Conservation (phyloP, 495 filamentous ascomycete genomes). For the Penicillium psychrofluorescens region DNA sequence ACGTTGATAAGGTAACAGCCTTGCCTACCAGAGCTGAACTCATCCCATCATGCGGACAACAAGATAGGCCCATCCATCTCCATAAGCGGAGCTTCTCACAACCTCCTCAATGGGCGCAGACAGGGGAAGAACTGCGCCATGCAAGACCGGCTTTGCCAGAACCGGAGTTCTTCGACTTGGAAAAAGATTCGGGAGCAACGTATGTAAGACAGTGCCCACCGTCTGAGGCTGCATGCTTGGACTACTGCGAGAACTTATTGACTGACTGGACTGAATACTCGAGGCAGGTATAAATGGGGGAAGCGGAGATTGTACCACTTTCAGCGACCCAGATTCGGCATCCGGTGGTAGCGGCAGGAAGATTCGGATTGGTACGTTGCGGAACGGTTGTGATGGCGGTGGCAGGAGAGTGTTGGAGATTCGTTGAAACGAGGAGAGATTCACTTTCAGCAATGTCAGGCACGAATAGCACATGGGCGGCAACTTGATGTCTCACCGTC, state of each 20-base stretch:
- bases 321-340: conserved; percentile 40
- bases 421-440: conserved; percentile 62
- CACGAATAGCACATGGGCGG: neutral
- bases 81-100: conserved; percentile 71
- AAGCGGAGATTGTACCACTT: conserved; percentile 63
- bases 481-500: conserved; percentile 48
- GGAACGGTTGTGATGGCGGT: conserved; percentile 59
- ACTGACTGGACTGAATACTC: conserved; percentile 18
- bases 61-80: conserved; percentile 87
- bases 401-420: conserved; percentile 76
- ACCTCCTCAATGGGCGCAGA: conserved; percentile 77
- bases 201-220: conserved; percentile 71
- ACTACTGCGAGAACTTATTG: conserved; percentile 17
- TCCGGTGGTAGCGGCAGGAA: conserved; percentile 71
- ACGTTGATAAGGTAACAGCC: too few relatives aligned
- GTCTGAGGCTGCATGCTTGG: conserved; percentile 59
- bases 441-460: conserved; percentile 42
- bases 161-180: conserved; percentile 78
- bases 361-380: conserved; percentile 76
- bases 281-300: conserved; percentile 38
- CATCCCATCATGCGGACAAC: conserved; percentile 67
- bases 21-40: too few relatives aligned
- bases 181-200: conserved; percentile 74
- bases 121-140: conserved; percentile 83
- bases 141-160: conserved; percentile 84